Base-by-base conservation (phyloP, 495 filamentous ascomycete species). In the Neurospora sp. region DNA sequence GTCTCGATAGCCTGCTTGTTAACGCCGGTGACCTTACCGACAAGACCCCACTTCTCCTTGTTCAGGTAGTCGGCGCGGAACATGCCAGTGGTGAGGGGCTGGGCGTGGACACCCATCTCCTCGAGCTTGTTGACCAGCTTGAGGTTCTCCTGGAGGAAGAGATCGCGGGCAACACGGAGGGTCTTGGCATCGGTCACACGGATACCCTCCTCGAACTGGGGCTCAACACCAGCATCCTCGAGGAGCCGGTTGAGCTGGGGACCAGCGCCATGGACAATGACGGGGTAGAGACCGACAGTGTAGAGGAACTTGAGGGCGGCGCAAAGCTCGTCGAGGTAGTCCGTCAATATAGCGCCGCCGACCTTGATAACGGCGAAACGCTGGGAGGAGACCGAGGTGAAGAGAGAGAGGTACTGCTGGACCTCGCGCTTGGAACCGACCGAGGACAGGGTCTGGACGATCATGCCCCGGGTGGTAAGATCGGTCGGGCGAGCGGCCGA, bases 301-400 rank as follows among this genome's bases (percentile, higher is more conserved):
- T 97, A 94, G 39, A 99, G 89, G 85, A 97, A 96, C 20, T 93
- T 92, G 72, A 99, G 87, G 10, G 92, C 92, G 42, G 91, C 92
- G 76, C 93, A 96, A 70, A 99, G 88, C 62, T 92, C 92, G 80
- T 97, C 91, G 71, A 97, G 87, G 84, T 97, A 93, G 81, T 98
- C 95, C 73, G 95, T 97, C 77, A 99, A 90, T 78, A 98, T 98
- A 70, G 96, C 96, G 70, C 96, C 96, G 31, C 96, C 96, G 71
- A 99, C 96, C 86, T 99, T 99, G 82, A 99, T 98, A 70, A 99
- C 96, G 77, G 96, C 96, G 82, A 99, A 99, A 79, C 97, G 94
- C 86, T 98, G 95, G 5, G 93, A 97, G 31, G 95, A 96, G 69
- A 98, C 96, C 41, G 94, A 97, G 72, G 91, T 96, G 87, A 99